Evolutionary conservation across 371 early-diverging fungal species (phyloP).

Genomic region (Quaeritorhiza haematococci): DNA sequence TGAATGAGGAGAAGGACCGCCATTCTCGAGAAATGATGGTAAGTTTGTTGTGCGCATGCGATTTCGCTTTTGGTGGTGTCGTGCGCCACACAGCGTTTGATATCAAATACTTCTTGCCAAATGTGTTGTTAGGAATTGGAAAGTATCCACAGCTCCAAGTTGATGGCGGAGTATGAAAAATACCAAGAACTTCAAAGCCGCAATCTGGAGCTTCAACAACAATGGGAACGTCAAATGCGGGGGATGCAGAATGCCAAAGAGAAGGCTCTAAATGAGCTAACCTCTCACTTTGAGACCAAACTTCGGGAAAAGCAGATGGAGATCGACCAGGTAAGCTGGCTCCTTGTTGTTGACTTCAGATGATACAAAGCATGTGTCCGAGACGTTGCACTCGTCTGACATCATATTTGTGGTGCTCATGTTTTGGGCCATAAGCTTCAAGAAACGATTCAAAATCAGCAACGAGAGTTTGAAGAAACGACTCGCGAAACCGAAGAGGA

Average conservation of each 20-base stretch:
- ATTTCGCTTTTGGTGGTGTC: not conserved
- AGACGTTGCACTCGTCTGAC: not conserved
- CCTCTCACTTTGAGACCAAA: slow-evolving; percentile 8
- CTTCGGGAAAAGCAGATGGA: slow-evolving; percentile 22
- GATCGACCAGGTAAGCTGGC: slow-evolving; percentile 7
- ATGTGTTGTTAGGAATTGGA: slow-evolving; percentile 22
- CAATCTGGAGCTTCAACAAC: slow-evolving; percentile 12
- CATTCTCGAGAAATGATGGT: slow-evolving; percentile 21
- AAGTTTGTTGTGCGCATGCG: not conserved
- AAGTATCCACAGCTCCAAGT: slow-evolving; percentile 12
- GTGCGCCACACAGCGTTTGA: not conserved
- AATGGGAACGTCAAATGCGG: slow-evolving; percentile 24
- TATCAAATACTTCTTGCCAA: not conserved
- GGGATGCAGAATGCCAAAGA: slow-evolving; percentile 4
- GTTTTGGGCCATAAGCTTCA: slow-evolving; percentile 31
- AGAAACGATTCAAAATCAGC: slow-evolving; percentile 38
- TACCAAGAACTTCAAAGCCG: slow-evolving; percentile 23
- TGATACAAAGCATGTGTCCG: too few species aligned
- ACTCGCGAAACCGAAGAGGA: slow-evolving; percentile 52
- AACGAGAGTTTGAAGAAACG: slow-evolving; percentile 45
- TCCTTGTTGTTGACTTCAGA: not conserved
- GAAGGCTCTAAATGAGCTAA: not conserved
- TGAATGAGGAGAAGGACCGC: slow-evolving; percentile 4
- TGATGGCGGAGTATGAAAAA: slow-evolving; percentile 34
- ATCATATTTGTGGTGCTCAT: not conserved